Conservation (phyloP, 1,139 yeast genomes). For the Blastobotrys elegans region DNA sequence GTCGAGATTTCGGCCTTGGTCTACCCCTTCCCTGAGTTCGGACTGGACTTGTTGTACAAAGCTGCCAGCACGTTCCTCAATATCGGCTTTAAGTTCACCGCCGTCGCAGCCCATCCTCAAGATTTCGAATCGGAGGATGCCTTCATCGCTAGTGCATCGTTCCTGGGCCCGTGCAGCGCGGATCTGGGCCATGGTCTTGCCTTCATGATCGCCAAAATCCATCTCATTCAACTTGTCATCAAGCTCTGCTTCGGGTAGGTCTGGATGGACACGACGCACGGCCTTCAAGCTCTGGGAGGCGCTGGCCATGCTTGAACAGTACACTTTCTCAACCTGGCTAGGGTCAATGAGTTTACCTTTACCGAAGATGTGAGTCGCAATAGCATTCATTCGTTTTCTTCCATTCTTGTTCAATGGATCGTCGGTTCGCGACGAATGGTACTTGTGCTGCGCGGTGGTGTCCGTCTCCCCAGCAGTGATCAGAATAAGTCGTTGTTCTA, state of each 20-base stretch:
- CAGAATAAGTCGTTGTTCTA: neutral
- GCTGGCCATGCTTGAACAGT: neutral
- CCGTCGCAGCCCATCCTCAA: conserved; percentile 3
- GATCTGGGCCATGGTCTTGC: neutral
- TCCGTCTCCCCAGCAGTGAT: conserved; percentile 1
- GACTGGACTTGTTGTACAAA: neutral
- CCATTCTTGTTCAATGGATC: conserved; percentile 1
- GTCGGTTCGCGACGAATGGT: neutral
- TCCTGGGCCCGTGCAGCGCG: neutral
- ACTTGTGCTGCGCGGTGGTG: neutral
- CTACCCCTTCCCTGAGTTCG: neutral
- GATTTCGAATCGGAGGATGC: conserved; percentile 1
- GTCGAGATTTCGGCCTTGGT: neutral
- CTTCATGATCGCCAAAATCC: conserved; percentile 1
- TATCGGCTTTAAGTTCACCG: conserved; percentile 1
- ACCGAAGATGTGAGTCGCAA: neutral
- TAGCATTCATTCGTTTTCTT: neutral
- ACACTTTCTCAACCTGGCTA: neutral
- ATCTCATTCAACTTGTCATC: neutral
- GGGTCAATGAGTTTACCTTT: neutral
- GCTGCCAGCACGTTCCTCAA: neutral
- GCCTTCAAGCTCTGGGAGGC: neutral
- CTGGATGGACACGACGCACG: neutral
- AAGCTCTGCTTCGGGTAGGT: neutral
- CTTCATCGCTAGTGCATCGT: conserved; percentile 4